Evolutionary conservation across 768 basidiomycete genomes (phyloP).

Genomic region (Naganishia friedmannii): DNA sequence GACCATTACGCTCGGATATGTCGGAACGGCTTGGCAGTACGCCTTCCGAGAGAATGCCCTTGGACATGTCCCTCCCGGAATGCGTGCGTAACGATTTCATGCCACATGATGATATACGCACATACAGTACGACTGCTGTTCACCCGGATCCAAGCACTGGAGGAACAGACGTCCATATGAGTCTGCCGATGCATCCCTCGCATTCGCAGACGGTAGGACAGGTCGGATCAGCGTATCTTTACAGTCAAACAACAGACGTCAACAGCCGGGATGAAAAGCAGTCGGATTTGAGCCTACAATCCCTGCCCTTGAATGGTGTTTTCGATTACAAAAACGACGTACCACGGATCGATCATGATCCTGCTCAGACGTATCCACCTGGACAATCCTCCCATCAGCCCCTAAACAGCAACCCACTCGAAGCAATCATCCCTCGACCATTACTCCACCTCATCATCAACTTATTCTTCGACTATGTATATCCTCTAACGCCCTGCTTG

Average conservation of each 20-base stretch:
- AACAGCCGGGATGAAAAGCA: constrained; percentile 44
- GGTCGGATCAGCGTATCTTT: constrained; percentile 2
- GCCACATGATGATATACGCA: background rate
- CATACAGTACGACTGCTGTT: constrained; percentile 11
- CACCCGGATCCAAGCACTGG: constrained; percentile 15
- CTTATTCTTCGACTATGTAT: constrained; percentile 90
- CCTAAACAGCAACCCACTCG: constrained; percentile 64
- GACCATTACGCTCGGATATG: background rate
- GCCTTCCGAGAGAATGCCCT: background rate
- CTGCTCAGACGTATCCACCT: constrained; percentile 46
- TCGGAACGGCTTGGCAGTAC: background rate
- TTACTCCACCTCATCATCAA: constrained; percentile 77
- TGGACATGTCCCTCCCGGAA: background rate
- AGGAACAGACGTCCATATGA: constrained; percentile 3
- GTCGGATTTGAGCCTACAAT: background rate
- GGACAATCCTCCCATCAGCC: constrained; percentile 55
- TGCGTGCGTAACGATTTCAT: background rate
- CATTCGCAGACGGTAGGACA: constrained; percentile 20
- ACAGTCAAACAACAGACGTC: background rate
- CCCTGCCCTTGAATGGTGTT: background rate
- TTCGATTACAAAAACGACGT: background rate
- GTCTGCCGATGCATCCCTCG: constrained; percentile 14
- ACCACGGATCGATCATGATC: background rate
- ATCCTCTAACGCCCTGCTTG: constrained; percentile 82
- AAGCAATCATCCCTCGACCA: constrained; percentile 76